phyloP scores from a whole-genome alignment of 2,329 filamentous ascomycete genomes.

The Paecilomyces variotii region DNA sequence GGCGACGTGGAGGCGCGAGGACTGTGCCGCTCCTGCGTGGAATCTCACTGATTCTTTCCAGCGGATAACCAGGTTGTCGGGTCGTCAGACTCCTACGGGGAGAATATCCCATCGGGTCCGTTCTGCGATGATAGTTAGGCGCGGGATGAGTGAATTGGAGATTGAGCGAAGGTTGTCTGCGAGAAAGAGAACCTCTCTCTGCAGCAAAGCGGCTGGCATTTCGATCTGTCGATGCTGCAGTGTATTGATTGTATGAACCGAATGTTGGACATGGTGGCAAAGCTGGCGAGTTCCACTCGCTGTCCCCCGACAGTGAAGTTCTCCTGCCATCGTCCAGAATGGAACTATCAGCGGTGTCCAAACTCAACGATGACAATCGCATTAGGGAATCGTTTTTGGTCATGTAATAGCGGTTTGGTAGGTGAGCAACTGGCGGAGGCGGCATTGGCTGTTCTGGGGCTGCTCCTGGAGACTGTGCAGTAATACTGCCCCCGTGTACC shows the following conservation, averaged over 20 bases:
- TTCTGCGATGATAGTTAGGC: conserved; percentile 12
- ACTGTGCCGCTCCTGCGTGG: conserved; percentile 25
- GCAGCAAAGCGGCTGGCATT: conserved; percentile 21
- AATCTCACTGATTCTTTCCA: conserved; percentile 15
- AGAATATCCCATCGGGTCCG: conserved; percentile 14
- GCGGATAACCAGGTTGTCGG: conserved; percentile 18
- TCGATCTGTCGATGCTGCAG: conserved; percentile 23
- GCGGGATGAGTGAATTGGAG: conserved; percentile 19
- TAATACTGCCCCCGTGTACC: conserved; percentile 24
- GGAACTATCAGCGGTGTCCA: conserved; percentile 32
- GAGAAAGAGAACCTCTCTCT: conserved; percentile 12
- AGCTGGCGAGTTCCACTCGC: conserved; percentile 21
- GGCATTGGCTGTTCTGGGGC: conserved; percentile 30
- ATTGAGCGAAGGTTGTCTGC: conserved; percentile 12
- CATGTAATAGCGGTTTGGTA: conserved; percentile 24
- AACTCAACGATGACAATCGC: conserved; percentile 27
- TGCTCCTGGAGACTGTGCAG: conserved; percentile 23
- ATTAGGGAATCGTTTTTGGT: conserved; percentile 26
- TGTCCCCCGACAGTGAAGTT: conserved; percentile 18
- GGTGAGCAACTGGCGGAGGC: conserved; percentile 23
- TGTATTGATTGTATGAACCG: conserved; percentile 29
- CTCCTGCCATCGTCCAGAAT: conserved; percentile 26
- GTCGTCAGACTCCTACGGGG: conserved; percentile 29
- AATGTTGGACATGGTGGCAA: conserved; percentile 27
- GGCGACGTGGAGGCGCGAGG: conserved; percentile 9